Evolutionary conservation across 805 yeast species (phyloP).

Genomic region (Lipomyces sp.): DNA sequence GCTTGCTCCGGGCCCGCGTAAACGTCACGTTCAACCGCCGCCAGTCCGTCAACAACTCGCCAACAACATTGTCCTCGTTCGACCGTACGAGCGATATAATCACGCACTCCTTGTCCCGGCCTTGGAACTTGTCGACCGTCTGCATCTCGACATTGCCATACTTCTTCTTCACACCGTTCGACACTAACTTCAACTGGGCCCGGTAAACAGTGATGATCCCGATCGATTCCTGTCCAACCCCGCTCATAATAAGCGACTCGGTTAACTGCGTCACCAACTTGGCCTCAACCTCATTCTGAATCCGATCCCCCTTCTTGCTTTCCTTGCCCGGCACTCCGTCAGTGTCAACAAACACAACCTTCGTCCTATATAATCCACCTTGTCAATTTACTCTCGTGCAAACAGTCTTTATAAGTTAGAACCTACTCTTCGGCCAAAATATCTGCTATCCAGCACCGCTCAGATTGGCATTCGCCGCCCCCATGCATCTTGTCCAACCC

Average conservation of each 20-base stretch:
- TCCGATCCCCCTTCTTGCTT: constrained; percentile 61
- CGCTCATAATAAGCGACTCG: constrained; percentile 60
- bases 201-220: constrained; percentile 92
- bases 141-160: constrained; percentile 66
- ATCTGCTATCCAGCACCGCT: constrained; percentile 58
- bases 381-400: constrained; percentile 12
- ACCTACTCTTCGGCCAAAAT: constrained; percentile 57
- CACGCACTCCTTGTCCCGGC: constrained; percentile 90
- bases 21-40: constrained; percentile 92
- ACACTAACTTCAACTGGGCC: constrained; percentile 68
- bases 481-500: constrained; percentile 12
- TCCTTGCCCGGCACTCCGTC: constrained; percentile 69
- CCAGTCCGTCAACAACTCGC: constrained; percentile 85
- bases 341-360: constrained; percentile 80
- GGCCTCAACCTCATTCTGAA: constrained; percentile 77
- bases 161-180: constrained; percentile 42
- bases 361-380: constrained; percentile 34
- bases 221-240: constrained; percentile 62
- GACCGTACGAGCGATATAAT: constrained; percentile 89
- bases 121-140: constrained; percentile 96
- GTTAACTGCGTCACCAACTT: constrained; percentile 65
- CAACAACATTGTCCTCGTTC: constrained; percentile 66
- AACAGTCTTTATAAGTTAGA: too few species aligned
- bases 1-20: constrained; percentile 84
- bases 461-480: constrained; percentile 4